Base-by-base conservation (phyloP, 2,329 filamentous ascomycete species). In the Fusarium dimerum region DNA sequence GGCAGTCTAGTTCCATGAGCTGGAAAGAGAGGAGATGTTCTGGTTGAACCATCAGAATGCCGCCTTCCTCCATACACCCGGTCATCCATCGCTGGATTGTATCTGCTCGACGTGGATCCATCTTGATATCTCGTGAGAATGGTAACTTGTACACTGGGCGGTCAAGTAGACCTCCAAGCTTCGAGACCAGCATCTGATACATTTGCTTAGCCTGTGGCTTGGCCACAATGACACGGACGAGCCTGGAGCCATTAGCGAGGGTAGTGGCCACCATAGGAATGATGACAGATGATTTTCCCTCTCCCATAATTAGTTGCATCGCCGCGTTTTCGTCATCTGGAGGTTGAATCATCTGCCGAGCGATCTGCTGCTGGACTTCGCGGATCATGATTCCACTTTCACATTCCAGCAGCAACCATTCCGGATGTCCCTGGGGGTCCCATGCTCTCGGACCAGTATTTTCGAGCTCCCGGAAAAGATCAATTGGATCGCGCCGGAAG, bases 301-400 rank as follows among this genome's bases (percentile, higher is more conserved):
- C 80, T 0, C 87, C 87, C 86, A 90, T 90, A 56, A 88, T 88
- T 2, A 90, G 66, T 60, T 89, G 85, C 72, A 88, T 78, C 0
- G 85, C 78, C 0, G 76, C 66, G 57, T 85, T 88, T 0, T 64
- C 29, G 0, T 61, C 65, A 0, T 63, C 63, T 0, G 64, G 59
- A 0, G 78, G 76, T 0, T 61, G 46, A 3, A 76, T 78, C 81
- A 90, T 89, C 17, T 78, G 63, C 0, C 50, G 42, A 0, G 86
- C 82, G 45, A 90, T 83, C 2, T 78, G 64, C 3, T 78, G 73
- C 61, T 90, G 86, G 0, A 82, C 77, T 0, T 74, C 63, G 0
- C 88, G 78, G 10, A 91, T 84, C 10, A 84, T 62, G 2, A 90
- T 74, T 1, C 78, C 77, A 34, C 76, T 83, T 48, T 90, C 86